These are phyloP conservation scores for Trichoderma koningii DNA, from an alignment of 2,329 filamentous ascomycete genomes.

Conservation along the genomic window DNA sequence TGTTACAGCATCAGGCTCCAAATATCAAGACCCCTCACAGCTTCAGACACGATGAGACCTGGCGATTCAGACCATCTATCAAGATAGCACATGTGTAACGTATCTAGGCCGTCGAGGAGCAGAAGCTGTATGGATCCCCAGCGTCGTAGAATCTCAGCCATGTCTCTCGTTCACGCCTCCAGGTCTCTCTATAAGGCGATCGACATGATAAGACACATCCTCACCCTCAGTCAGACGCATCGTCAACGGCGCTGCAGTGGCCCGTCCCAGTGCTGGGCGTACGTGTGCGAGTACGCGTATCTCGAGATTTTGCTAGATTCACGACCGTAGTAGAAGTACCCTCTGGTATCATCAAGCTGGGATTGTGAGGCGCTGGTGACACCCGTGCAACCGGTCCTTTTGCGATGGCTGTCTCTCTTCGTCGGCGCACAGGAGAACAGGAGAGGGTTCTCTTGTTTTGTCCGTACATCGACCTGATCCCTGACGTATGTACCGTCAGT, in stretches of 20 bases:
- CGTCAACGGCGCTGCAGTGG: constrained; percentile 5
- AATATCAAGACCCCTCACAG: background rate
- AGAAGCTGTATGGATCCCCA: too few species aligned
- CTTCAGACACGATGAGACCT: background rate
- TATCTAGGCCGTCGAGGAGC: background rate
- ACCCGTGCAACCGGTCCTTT: constrained; percentile 3
- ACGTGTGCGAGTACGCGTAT: constrained; percentile 20
- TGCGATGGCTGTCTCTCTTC: background rate
- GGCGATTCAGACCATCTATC: background rate
- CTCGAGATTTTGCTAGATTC: constrained; percentile 9
- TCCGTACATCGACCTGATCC: background rate
- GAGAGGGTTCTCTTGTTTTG: background rate
- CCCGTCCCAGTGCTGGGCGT: constrained; percentile 5
- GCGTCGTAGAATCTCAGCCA: too few species aligned
- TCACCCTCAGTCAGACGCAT: background rate
- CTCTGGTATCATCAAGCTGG: background rate
- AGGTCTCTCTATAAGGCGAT: background rate
- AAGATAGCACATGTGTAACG: background rate
- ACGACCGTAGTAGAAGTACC: background rate
- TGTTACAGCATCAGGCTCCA: background rate
- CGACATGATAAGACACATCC: background rate
- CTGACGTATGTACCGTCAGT: background rate
- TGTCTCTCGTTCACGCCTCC: background rate
- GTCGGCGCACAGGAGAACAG: background rate
- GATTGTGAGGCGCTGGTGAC: background rate